phyloP scores from a whole-genome alignment of 2,329 filamentous ascomycete species.

The Celoporthe dispersa region DNA sequence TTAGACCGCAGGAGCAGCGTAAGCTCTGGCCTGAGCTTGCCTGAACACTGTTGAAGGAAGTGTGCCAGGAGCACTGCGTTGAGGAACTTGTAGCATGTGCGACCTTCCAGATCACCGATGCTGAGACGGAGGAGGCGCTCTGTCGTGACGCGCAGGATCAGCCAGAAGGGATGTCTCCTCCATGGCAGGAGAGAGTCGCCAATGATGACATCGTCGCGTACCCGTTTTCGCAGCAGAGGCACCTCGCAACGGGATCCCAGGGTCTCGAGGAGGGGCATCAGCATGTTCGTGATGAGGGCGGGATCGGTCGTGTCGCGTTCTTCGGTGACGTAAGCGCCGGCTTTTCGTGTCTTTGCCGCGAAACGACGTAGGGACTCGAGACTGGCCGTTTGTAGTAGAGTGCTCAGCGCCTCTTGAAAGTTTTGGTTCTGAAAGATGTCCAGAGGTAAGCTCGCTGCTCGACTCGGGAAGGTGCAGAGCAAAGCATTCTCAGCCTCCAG shows the following conservation, averaged over 20 bases:
- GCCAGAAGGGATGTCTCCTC: slow-evolving; percentile 64
- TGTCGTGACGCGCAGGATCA: slow-evolving; percentile 61
- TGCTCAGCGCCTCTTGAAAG: slow-evolving; percentile 45
- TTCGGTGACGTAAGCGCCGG: slow-evolving; percentile 52
- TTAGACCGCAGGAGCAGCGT: slow-evolving; percentile 51
- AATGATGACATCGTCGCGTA: slow-evolving; percentile 64
- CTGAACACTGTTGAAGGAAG: slow-evolving; percentile 47
- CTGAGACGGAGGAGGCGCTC: slow-evolving; percentile 52
- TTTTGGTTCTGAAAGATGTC: slow-evolving; percentile 32
- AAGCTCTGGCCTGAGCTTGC: slow-evolving; percentile 42
- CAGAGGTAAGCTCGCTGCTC: slow-evolving; percentile 50
- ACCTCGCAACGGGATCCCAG: slow-evolving; percentile 47
- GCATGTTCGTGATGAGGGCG: slow-evolving; percentile 58
- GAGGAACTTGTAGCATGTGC: slow-evolving; percentile 60
- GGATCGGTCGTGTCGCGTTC: slow-evolving; percentile 62
- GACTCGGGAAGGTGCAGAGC: slow-evolving; percentile 61
- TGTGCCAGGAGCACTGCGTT: slow-evolving; percentile 52
- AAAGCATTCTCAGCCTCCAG: slow-evolving; percentile 54
- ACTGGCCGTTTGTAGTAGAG: slow-evolving; percentile 61
- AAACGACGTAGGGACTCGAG: slow-evolving; percentile 57
- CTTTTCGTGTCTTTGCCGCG: slow-evolving; percentile 55
- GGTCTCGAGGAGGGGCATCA: slow-evolving; percentile 63
- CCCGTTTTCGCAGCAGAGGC: slow-evolving; percentile 54
- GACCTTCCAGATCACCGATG: slow-evolving; percentile 47
- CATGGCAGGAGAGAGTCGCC: slow-evolving; percentile 55